Evolutionary conservation across 768 basidiomycete species (phyloP).

Genomic region (Mycena vulgaris): DNA sequence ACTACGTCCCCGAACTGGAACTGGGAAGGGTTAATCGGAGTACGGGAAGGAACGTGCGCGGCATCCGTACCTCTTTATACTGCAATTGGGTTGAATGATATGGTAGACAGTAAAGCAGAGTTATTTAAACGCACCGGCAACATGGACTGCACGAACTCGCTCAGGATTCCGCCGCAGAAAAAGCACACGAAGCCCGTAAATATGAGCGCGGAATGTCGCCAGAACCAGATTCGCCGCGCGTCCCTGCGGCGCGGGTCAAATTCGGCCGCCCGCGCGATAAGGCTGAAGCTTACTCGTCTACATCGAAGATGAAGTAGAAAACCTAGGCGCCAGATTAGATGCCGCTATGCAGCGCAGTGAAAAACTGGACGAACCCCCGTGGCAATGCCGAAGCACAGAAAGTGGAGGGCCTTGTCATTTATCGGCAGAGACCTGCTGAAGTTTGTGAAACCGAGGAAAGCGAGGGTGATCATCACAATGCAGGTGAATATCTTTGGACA

Average conservation of each 20-base stretch:
- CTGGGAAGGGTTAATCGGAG: slow-evolving; percentile 49
- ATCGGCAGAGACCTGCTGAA: slow-evolving; percentile 74
- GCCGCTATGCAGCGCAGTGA: neutral
- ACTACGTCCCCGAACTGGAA: slow-evolving; percentile 80
- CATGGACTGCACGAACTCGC: slow-evolving; percentile 85
- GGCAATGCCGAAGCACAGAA: slow-evolving; percentile 81
- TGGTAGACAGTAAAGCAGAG: neutral
- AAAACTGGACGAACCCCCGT: slow-evolving; percentile 57
- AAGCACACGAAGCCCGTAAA: slow-evolving; percentile 81
- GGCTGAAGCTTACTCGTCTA: slow-evolving; percentile 79
- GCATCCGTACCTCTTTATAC: slow-evolving; percentile 34
- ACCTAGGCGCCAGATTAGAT: slow-evolving; percentile 50
- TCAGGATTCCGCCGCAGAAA: slow-evolving; percentile 85
- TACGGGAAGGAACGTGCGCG: slow-evolving; percentile 65
- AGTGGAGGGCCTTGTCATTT: slow-evolving; percentile 87
- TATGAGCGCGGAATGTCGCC: slow-evolving; percentile 81
- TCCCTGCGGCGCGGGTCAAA: slow-evolving; percentile 61
- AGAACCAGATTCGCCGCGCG: slow-evolving; percentile 88
- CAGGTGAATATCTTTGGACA: slow-evolving; percentile 77
- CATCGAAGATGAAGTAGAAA: slow-evolving; percentile 91
- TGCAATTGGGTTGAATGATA: too few species aligned
- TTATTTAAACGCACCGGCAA: slow-evolving; percentile 70
- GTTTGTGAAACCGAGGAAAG: slow-evolving; percentile 85
- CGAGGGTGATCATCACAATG: slow-evolving; percentile 78
- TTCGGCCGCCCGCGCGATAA: slow-evolving; percentile 3